phyloP scores from a whole-genome alignment of 768 basidiomycete genomes.

The Leccinum rimulosum region DNA sequence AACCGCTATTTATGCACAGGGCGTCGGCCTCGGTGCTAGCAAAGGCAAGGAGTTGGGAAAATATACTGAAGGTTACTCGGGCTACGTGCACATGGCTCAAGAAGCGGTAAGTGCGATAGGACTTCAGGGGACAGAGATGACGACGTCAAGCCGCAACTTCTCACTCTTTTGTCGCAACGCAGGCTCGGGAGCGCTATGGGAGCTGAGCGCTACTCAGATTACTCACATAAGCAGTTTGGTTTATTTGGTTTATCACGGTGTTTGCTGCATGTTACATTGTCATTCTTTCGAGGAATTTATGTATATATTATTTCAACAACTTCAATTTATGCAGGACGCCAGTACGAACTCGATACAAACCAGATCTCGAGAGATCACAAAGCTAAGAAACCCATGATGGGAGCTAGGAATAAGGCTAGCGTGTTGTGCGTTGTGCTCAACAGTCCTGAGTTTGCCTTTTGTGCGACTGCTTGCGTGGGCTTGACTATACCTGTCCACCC shows the following conservation, averaged over 20 bases:
- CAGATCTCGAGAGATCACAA: constrained; percentile 11
- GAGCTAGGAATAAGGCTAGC: constrained; percentile 23
- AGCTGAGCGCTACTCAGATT: constrained; percentile 21
- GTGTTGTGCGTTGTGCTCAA: constrained; percentile 17
- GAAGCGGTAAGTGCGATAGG: constrained; percentile 52
- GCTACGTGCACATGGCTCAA: constrained; percentile 71
- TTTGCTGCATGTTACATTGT: constrained; percentile 11
- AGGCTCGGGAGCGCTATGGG: constrained; percentile 38
- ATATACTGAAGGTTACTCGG: constrained; percentile 63
- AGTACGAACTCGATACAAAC: constrained; percentile 2
- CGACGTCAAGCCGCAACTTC: constrained; percentile 15
- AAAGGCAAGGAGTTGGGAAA: constrained; percentile 83
- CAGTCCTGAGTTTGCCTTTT: constrained; percentile 24
- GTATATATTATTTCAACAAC: constrained; percentile 13
- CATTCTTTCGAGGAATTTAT: constrained; percentile 21
- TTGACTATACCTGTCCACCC: constrained; percentile 19
- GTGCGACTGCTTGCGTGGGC: constrained; percentile 13
- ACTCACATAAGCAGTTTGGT: constrained; percentile 13
- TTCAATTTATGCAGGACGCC: neutral
- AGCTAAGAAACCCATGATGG: constrained; percentile 29
- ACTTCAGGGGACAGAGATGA: constrained; percentile 23
- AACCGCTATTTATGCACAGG: constrained; percentile 83
- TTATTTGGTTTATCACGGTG: constrained; percentile 21
- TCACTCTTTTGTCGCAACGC: constrained; percentile 27
- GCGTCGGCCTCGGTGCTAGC: constrained; percentile 89